A percentile compares a stretch with the other conserved stretches of the same genome.
Conservation (phyloP, 1,139 yeast species). For the Saccharomyces hybrid region DNA sequence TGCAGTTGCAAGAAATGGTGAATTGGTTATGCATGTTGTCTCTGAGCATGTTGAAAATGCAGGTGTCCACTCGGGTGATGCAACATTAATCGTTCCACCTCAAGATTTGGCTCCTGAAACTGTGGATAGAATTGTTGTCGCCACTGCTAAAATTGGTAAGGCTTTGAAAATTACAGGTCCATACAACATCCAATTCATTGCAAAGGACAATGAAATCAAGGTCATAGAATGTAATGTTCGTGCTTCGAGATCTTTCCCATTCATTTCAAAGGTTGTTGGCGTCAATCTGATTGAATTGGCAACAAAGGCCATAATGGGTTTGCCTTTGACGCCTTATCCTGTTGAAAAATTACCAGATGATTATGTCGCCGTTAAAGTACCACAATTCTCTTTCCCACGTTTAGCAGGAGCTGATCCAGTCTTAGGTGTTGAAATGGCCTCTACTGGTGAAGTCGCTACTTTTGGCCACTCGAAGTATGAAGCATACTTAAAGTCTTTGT, state of each 20-base stretch:
- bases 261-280: slow-evolving; percentile 95
- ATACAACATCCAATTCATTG: slow-evolving; percentile 91
- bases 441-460: slow-evolving; percentile 98
- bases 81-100: slow-evolving; percentile 94
- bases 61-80: slow-evolving; percentile 99
- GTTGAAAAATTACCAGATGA: slow-evolving; percentile 81
- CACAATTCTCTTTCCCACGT: slow-evolving; percentile 96
- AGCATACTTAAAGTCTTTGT: slow-evolving; percentile 89
- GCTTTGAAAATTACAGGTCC: slow-evolving; percentile 98
- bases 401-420: slow-evolving; percentile 98
- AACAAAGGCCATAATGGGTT: slow-evolving; percentile 88
- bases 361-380: slow-evolving; percentile 95
- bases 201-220: slow-evolving; percentile 86
- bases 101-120: slow-evolving; percentile 92
- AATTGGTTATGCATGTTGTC: slow-evolving; percentile 93
- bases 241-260: slow-evolving; percentile 98
- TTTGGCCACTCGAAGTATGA: slow-evolving; percentile 95
- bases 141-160: slow-evolving; percentile 92
- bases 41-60: slow-evolving; percentile 99
- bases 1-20: slow-evolving; percentile 94
- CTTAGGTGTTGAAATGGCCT: slow-evolving; percentile 98
- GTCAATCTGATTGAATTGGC: slow-evolving; percentile 97
- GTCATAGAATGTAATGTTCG: slow-evolving; percentile 98
- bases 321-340: slow-evolving; percentile 85
- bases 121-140: slow-evolving; percentile 82